Evolutionary conservation across 208 protist genomes (phyloP).

Genomic region (Sergeia podlipaevii): DNA sequence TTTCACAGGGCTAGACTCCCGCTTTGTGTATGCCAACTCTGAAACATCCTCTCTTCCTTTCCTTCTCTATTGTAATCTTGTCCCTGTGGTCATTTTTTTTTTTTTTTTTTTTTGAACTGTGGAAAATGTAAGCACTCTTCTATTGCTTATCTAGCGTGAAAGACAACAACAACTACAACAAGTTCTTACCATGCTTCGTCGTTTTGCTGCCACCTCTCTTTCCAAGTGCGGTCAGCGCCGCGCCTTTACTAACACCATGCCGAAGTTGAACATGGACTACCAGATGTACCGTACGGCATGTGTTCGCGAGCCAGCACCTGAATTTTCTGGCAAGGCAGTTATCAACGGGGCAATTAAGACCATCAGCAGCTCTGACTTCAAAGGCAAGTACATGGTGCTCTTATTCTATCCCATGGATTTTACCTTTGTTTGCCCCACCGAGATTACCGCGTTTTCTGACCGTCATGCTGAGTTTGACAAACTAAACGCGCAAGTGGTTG

Average conservation of each 20-base stretch:
- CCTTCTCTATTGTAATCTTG: background rate
- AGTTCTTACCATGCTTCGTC: slow-evolving; percentile 52
- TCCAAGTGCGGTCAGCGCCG: slow-evolving; percentile 19
- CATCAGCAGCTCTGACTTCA: slow-evolving; percentile 90
- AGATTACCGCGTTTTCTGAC: slow-evolving; percentile 96
- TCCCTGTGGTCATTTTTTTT: background rate
- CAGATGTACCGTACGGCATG: slow-evolving; percentile 74
- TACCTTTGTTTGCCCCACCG: slow-evolving; percentile 97
- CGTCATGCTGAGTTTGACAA: slow-evolving; percentile 89
- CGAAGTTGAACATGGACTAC: slow-evolving; percentile 76
- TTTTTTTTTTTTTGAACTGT: background rate
- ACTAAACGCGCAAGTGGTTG: slow-evolving; percentile 89
- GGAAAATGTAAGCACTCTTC: background rate
- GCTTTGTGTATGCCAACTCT: background rate
- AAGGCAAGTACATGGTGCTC: slow-evolving; percentile 93
- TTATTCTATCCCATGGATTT: slow-evolving; percentile 97
- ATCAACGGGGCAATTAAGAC: slow-evolving; percentile 93
- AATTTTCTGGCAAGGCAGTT: slow-evolving; percentile 92
- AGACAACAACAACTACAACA: background rate
- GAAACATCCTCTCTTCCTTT: background rate
- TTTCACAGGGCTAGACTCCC: too few relatives aligned
- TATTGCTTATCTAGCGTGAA: background rate
- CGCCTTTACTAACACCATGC: slow-evolving; percentile 38
- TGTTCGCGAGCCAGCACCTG: slow-evolving; percentile 86
- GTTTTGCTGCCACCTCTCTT: slow-evolving; percentile 27